A percentile compares a stretch with the other conserved stretches of the same genome.
These are phyloP conservation scores for Vigna reflexopilosa DNA, from an alignment of 306 rosid species.

Conservation along the genomic window DNA sequence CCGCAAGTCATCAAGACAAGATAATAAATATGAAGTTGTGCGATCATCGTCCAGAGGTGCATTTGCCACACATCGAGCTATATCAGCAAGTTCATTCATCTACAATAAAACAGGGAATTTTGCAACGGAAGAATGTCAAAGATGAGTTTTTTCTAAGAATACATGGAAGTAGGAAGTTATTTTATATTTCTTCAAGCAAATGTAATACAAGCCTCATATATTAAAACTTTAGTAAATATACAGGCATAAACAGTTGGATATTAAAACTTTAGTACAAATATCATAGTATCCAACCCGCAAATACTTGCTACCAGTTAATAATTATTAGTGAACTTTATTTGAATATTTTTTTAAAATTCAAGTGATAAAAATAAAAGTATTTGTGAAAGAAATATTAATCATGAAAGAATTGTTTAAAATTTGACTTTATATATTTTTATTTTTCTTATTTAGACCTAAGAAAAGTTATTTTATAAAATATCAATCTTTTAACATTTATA, in stretches of 20 bases:
- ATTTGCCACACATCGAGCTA: conserved; percentile 91
- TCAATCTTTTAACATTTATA: no score
- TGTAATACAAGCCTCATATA: background rate
- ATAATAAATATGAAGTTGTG: conserved; percentile 66
- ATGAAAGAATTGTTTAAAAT: no score
- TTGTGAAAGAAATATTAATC: no score
- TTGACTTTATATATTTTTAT: no score
- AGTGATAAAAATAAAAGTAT: no score
- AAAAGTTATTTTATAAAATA: no score
- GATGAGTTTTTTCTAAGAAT: background rate
- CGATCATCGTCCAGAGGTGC: conserved; percentile 83
- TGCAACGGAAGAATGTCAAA: background rate
- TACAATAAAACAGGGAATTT: conserved; percentile 46
- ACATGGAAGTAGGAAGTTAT: background rate
- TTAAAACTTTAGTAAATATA: background rate
- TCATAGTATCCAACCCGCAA: no score
- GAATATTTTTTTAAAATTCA: no score
- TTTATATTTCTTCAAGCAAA: background rate
- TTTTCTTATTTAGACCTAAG: no score
- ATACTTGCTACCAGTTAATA: no score
- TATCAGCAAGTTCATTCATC: conserved; percentile 97
- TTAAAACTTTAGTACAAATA: background rate
- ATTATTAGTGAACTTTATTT: no score
- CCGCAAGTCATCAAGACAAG: conserved; percentile 94
- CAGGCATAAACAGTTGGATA: background rate